Percentiles rank a stretch among this genome's conserved stretches.
Evolutionary conservation across 495 filamentous ascomycete genomes (phyloP).

Genomic region (Aspergillus ellipticus): DNA sequence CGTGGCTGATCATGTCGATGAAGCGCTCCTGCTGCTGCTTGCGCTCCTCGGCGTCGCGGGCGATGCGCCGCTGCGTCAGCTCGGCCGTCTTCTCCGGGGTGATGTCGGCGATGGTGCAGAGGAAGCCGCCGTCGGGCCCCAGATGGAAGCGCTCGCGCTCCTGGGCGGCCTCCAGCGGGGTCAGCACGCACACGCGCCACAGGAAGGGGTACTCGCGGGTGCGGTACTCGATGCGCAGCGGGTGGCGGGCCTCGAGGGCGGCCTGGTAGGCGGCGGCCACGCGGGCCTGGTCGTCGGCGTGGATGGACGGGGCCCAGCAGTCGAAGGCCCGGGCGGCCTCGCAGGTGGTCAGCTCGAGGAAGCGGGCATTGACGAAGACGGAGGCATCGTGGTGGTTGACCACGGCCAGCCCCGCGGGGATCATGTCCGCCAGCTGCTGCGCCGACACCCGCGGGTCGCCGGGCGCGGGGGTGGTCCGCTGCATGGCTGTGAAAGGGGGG

Average conservation of each 20-base stretch:
- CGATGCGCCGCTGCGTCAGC: conserved; percentile 53
- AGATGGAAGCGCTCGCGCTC: conserved; percentile 9
- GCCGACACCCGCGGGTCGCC: conserved; percentile 6
- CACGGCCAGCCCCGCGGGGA: conserved; percentile 26
- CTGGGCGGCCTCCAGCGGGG: conserved; percentile 5
- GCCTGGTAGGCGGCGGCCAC: conserved; percentile 13
- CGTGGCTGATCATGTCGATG: conserved; percentile 85
- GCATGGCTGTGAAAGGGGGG: too few relatives aligned
- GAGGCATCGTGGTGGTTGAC: conserved; percentile 18
- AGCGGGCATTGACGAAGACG: conserved; percentile 20
- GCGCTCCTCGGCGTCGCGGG: conserved; percentile 60
- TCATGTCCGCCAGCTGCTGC: conserved; percentile 27
- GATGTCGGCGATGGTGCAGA: conserved; percentile 36
- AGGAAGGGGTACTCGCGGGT: conserved; percentile 3
- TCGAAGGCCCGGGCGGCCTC: conserved; percentile 6
- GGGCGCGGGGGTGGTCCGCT: background rate
- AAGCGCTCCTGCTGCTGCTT: conserved; percentile 77
- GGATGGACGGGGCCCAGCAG: conserved; percentile 20
- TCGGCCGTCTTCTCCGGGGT: conserved; percentile 46
- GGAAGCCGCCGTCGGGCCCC: conserved; percentile 9
- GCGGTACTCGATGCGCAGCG: conserved; percentile 23
- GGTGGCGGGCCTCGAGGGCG: background rate
- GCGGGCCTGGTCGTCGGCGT: conserved; percentile 18
- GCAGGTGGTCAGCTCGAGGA: conserved; percentile 15
- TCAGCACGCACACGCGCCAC: conserved; percentile 22